A percentile compares a stretch with the other conserved stretches of the same genome.
These are phyloP conservation scores for Tetrapisispora iriomotensis DNA, from an alignment of 805 yeast species.

Conservation along the genomic window DNA sequence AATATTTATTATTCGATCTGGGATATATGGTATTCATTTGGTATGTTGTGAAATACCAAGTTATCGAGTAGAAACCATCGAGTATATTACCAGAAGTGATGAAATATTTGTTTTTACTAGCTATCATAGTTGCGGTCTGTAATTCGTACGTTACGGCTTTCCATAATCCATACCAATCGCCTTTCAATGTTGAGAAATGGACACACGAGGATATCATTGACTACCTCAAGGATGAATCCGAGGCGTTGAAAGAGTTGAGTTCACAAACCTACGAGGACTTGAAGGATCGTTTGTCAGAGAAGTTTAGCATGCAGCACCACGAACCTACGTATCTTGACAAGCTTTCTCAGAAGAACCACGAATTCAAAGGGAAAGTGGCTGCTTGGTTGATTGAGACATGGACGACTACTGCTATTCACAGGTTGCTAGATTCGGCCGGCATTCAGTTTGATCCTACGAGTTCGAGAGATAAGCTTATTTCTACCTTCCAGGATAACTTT, in stretches of 20 bases:
- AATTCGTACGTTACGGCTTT: neutral
- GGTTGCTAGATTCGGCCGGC: constrained; percentile 41
- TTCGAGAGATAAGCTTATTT: constrained; percentile 38
- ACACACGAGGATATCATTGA: constrained; percentile 27
- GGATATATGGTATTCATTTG: too few relatives aligned
- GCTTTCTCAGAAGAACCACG: neutral
- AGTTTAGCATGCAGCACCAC: neutral
- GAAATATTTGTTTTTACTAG: constrained; percentile 2
- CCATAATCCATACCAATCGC: constrained; percentile 1
- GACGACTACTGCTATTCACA: constrained; percentile 39
- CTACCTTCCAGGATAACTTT: constrained; percentile 37
- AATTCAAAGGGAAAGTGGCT: constrained; percentile 7
- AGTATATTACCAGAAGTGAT: too few relatives aligned
- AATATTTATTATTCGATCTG: too few relatives aligned
- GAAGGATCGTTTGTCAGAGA: constrained; percentile 6
- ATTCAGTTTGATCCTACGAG: constrained; percentile 32
- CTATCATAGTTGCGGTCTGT: neutral
- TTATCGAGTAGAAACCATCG: too few relatives aligned
- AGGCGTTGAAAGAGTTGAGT: constrained; percentile 12
- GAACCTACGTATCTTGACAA: neutral
- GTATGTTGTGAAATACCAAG: too few relatives aligned
- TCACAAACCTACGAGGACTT: constrained; percentile 17
- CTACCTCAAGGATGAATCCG: constrained; percentile 28
- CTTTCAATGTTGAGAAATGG: constrained; percentile 24
- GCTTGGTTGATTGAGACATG: constrained; percentile 48